Evolutionary conservation across 1,284 basidiomycete genomes (phyloP).

Genomic region (Termitomyces sp.): DNA sequence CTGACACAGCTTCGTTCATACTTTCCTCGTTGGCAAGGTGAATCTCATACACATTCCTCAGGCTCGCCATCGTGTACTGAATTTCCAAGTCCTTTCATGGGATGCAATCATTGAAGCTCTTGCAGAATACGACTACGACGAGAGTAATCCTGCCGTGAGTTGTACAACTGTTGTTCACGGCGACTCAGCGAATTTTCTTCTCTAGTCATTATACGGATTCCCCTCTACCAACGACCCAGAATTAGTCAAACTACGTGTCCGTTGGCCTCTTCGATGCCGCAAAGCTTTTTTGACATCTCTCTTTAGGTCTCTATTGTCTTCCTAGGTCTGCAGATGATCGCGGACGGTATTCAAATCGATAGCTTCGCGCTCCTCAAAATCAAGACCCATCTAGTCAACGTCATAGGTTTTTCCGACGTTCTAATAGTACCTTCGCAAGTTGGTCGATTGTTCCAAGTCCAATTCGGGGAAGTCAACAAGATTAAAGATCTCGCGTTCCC

Average conservation of each 20-base stretch:
- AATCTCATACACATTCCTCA: constrained; percentile 5
- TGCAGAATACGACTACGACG: constrained; percentile 47
- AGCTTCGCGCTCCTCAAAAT: constrained; percentile 49
- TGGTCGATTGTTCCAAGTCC: constrained; percentile 47
- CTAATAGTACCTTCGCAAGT: constrained; percentile 38
- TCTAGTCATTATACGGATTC: constrained; percentile 43
- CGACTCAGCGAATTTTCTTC: not conserved
- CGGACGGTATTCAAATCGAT: constrained; percentile 53
- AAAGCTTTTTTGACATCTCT: constrained; percentile 1
- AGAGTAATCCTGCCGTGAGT: constrained; percentile 37
- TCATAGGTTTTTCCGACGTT: constrained; percentile 52
- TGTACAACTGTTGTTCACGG: not conserved
- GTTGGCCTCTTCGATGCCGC: constrained; percentile 15
- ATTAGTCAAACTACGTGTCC: constrained; percentile 41
- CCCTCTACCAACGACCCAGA: constrained; percentile 38
- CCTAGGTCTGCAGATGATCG: constrained; percentile 58
- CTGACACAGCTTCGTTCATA: constrained; percentile 58
- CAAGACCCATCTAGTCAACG: constrained; percentile 52
- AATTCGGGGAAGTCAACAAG: constrained; percentile 40
- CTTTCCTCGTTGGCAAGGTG: constrained; percentile 63
- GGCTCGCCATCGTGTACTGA: not conserved
- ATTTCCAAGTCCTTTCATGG: constrained; percentile 56
- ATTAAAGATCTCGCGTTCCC: constrained; percentile 43
- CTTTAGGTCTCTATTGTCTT: constrained; percentile 49
- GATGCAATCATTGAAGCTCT: constrained; percentile 52